Evolutionary conservation across 768 basidiomycete genomes (phyloP), one percentile per base, ranked within the genome.

Genomic region (Hebeloma cylindrosporum): DNA sequence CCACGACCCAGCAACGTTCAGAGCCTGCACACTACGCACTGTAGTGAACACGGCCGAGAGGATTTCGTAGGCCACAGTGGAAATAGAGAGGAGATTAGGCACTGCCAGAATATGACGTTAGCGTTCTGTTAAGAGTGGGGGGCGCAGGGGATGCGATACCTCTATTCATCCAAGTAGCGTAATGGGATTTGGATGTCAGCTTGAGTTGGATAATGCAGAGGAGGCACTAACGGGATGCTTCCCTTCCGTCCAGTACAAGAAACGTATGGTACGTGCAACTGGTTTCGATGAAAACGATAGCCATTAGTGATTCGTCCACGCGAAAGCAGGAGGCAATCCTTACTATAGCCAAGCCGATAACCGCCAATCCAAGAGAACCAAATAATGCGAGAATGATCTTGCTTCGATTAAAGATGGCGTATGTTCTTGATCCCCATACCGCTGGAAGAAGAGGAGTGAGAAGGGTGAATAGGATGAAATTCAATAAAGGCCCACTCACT

Each of bases 361-460:
- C 37, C 10, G 37, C 20, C 0, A 30, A 9, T 5, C 40, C 47
- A 13, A 48, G 26, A 2, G 22, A 16, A 5, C 20, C 32, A 18
- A 48, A 43, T 1, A 48, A 9, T 17, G 21, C 7, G 10, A 43
- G 23, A 18, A 48, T 43, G 8, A 10, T 4, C 8, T 40, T 34
- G 20, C 25, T 48, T n/a, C 33, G n/a, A 16, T 48, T 42, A 29
- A 26, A 48, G 1, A 48, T 26, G 18, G 47, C 40, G 5, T 43
- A 48, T 9, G 40, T 48, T 20, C 47, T 34, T 16, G 40, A 40
- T 5, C 47, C 47, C 40, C 40, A 48, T 1, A 43, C 40, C 9
- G 30, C 47, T 48, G 14, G 13, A 20, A 10, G 14, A 1, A 25
- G 1, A 23, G 32, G 18, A 6, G 13, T 13, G 7, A 25, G 27